A percentile compares a stretch with the other conserved stretches of the same genome.
Evolutionary conservation across 1,284 basidiomycete genomes (phyloP).

Genomic region (Ceratobasidium sp.): DNA sequence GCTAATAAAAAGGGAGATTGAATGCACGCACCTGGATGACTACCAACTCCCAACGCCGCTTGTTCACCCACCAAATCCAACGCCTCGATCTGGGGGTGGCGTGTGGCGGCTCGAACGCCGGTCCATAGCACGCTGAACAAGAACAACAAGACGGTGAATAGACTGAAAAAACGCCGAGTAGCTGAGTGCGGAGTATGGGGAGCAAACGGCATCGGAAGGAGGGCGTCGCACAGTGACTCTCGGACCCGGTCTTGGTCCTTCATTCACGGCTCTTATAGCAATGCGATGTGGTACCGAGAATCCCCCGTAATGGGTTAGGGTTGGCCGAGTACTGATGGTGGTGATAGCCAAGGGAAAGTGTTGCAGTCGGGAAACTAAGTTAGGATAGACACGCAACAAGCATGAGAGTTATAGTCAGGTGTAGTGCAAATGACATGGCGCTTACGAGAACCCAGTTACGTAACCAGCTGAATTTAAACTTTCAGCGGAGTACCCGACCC

Average conservation of each 20-base stretch:
- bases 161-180: conserved; percentile 7
- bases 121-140: conserved; percentile 24
- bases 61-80: conserved; percentile 17
- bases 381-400: background rate
- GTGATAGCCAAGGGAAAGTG: background rate
- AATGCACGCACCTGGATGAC: background rate
- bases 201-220: conserved; percentile 20
- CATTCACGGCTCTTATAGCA: conserved; percentile 1
- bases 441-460: background rate
- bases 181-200: conserved; percentile 19
- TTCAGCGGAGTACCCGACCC: no score
- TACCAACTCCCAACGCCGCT: background rate
- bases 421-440: background rate
- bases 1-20: background rate
- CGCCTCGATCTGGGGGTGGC: background rate
- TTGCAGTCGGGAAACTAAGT: background rate
- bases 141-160: conserved; percentile 16
- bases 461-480: conserved; percentile 5
- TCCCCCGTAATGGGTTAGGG: background rate
- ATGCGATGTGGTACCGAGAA: background rate
- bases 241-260: conserved; percentile 3
- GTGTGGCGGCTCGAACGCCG: conserved; percentile 15
- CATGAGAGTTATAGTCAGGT: background rate
- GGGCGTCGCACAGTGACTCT: conserved; percentile 30
- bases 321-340: no score